Percentiles rank a stretch among this genome's conserved stretches.
These are phyloP conservation scores for Helichrysum umbraculigerum DNA, from an alignment of 129 eudicot genomes.

Conservation along the genomic window DNA sequence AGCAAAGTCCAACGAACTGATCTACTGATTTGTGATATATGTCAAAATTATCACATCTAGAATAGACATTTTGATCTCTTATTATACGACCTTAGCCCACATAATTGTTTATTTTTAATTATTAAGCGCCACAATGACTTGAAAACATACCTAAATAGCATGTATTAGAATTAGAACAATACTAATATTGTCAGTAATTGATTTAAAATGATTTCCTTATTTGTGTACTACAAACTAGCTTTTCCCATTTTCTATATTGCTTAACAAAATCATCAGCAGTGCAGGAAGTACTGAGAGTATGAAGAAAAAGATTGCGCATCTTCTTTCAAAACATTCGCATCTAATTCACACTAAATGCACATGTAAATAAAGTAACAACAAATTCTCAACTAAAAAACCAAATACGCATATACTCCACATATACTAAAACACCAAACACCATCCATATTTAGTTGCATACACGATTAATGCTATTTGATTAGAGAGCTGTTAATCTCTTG, in stretches of 20 bases:
- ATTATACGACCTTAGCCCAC: neutral
- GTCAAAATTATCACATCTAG: neutral
- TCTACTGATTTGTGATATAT: neutral
- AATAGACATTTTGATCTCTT: neutral
- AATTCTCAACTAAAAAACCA: conserved; percentile 11
- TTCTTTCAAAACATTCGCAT: neutral
- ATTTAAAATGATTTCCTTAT: neutral
- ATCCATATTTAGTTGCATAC: neutral
- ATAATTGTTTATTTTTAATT: no score
- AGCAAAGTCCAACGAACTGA: no score
- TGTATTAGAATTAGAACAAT: no score
- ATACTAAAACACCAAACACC: conserved; percentile 6
- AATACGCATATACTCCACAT: conserved; percentile 8
- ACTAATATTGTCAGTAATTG: neutral
- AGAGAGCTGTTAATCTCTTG: neutral
- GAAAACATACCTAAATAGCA: neutral
- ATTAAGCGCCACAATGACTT: neutral
- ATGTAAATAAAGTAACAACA: neutral
- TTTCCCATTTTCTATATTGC: neutral
- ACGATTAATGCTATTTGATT: neutral
- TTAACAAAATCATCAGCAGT: no score
- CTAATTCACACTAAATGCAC: neutral
- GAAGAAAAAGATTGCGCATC: neutral
- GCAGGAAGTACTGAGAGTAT: neutral
- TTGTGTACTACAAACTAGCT: neutral